Conservation (phyloP, 805 yeast species). For the Wickerhamiella alocasiicola region DNA sequence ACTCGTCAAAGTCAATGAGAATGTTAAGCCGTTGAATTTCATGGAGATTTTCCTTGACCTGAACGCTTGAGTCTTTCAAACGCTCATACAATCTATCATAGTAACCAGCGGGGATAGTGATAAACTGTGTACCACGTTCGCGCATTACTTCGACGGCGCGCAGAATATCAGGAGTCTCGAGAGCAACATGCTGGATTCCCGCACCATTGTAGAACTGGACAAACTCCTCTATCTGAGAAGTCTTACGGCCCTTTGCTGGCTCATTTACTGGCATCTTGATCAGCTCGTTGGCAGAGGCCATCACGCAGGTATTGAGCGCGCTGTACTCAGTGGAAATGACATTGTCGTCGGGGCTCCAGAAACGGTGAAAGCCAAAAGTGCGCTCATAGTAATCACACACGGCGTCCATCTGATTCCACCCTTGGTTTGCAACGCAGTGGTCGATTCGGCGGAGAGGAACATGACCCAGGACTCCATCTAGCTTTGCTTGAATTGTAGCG, state of each 20-base stretch:
- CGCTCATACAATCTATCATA: conserved; percentile 40
- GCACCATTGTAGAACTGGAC: conserved; percentile 64
- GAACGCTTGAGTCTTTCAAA: conserved; percentile 33
- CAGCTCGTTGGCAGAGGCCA: conserved; percentile 53
- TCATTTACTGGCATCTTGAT: conserved; percentile 78
- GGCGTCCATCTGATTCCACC: conserved; percentile 50
- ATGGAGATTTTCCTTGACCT: conserved; percentile 41
- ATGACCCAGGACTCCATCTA: conserved; percentile 26
- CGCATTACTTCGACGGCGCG: conserved; percentile 41
- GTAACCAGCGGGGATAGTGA: conserved; percentile 44
- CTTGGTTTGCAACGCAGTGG: conserved; percentile 71
- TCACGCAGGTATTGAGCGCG: conserved; percentile 61
- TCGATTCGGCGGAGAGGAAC: conserved; percentile 41
- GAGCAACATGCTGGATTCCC: conserved; percentile 76
- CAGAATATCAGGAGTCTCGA: conserved; percentile 50
- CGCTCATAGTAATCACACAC: conserved; percentile 49
- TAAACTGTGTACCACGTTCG: conserved; percentile 58
- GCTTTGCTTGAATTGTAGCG: conserved; percentile 15
- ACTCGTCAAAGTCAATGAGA: conserved; percentile 63
- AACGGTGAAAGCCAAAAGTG: conserved; percentile 61
- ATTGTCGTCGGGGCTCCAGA: conserved; percentile 75
- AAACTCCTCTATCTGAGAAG: conserved; percentile 75
- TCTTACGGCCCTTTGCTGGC: conserved; percentile 56
- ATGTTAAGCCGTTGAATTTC: conserved; percentile 42
- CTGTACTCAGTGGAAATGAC: conserved; percentile 59